Evolutionary conservation across 148 eudicot species (phyloP).

Genomic region (Fagopyrum tataricum): DNA sequence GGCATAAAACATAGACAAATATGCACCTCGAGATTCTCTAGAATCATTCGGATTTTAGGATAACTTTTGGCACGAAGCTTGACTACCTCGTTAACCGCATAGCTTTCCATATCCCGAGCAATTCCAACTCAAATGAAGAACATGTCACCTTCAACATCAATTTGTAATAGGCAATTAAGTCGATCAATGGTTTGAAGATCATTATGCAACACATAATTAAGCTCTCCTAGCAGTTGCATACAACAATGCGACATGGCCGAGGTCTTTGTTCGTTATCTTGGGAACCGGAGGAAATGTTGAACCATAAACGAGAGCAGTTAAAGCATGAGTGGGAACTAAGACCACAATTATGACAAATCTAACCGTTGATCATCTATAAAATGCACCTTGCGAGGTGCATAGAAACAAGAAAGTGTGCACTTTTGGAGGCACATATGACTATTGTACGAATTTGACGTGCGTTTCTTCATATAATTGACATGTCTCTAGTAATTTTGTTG

Average conservation of each 20-base stretch:
- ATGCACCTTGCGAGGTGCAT: background rate
- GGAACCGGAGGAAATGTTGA: conserved; percentile 45
- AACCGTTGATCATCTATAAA: conserved; percentile 46
- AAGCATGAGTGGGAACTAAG: conserved; percentile 19
- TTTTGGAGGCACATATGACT: too few species aligned
- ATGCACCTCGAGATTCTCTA: conserved; percentile 60
- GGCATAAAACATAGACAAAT: conserved; percentile 60
- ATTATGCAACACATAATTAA: conserved; percentile 49
- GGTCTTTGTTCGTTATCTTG: conserved; percentile 36
- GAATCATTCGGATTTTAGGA: conserved; percentile 34
- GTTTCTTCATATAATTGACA: too few species aligned
- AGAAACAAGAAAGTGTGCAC: too few species aligned
- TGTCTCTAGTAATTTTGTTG: too few species aligned
- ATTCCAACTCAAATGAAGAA: conserved; percentile 44
- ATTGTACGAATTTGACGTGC: too few species aligned
- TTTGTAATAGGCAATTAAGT: conserved; percentile 40
- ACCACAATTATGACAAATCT: conserved; percentile 33
- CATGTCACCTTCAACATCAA: conserved; percentile 58
- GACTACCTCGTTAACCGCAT: conserved; percentile 49
- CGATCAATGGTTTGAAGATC: conserved; percentile 65
- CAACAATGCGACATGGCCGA: conserved; percentile 42
- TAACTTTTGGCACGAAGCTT: conserved; percentile 53
- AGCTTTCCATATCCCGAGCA: conserved; percentile 57
- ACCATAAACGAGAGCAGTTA: conserved; percentile 44
- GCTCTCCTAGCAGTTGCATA: conserved; percentile 59